Conservation (phyloP, 2,329 filamentous ascomycete genomes). For the Penicillium sp. region DNA sequence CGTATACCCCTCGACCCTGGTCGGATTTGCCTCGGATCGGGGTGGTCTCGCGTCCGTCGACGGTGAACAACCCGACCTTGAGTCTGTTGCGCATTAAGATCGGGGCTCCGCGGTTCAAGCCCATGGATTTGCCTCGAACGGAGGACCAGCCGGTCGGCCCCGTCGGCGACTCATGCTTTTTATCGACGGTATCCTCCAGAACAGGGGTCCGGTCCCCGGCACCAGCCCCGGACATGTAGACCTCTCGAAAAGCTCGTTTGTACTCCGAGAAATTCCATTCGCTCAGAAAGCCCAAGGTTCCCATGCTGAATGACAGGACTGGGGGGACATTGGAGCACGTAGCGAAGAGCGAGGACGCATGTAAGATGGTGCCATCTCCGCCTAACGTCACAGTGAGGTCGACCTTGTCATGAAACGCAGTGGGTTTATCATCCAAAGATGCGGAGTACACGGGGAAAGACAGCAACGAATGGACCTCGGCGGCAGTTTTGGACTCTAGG, state of each 20-base stretch:
- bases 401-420: slow-evolving; percentile 70
- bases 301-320: slow-evolving; percentile 94
- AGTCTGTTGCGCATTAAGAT: slow-evolving; percentile 83
- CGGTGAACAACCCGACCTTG: slow-evolving; percentile 78
- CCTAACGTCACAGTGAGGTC: slow-evolving; percentile 88
- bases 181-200: slow-evolving; percentile 41
- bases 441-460: slow-evolving; percentile 68
- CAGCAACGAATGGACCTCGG: slow-evolving; percentile 66
- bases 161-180: slow-evolving; percentile 26
- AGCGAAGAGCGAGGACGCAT: slow-evolving; percentile 82
- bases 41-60: slow-evolving; percentile 60
- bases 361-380: slow-evolving; percentile 86
- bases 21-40: slow-evolving; percentile 26
- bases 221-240: slow-evolving; percentile 75
- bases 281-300: slow-evolving; percentile 87
- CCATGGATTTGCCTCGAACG: slow-evolving; percentile 77
- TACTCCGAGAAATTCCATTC: slow-evolving; percentile 96
- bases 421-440: slow-evolving; percentile 32
- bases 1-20: slow-evolving; percentile 55
- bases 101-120: slow-evolving; percentile 68
- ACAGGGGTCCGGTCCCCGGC: slow-evolving; percentile 47
- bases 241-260: slow-evolving; percentile 86
- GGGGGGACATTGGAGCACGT: slow-evolving; percentile 79
- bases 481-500: slow-evolving; percentile 73
- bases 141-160: slow-evolving; percentile 64